Conservation (phyloP, 768 basidiomycete genomes). For the Candolleomyces aberdarensis region DNA sequence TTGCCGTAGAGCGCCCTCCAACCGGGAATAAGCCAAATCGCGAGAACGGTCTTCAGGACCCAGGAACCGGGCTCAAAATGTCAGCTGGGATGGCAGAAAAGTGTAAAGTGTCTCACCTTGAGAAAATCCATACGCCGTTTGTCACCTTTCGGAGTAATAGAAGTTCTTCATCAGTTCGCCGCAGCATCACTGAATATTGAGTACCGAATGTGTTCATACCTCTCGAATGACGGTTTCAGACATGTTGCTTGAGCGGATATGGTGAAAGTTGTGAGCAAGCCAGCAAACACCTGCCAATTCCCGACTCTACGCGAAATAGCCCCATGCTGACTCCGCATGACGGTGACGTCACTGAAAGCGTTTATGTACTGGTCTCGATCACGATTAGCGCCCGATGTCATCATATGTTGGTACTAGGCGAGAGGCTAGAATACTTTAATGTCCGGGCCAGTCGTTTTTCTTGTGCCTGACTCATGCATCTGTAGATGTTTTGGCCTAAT, state of each 20-base stretch:
- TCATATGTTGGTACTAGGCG: too few species aligned
- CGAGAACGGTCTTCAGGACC: conserved; percentile 52
- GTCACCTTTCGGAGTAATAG: conserved; percentile 35
- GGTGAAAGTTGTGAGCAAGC: neutral
- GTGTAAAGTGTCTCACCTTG: conserved; percentile 36
- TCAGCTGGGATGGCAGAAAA: neutral
- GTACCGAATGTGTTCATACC: conserved; percentile 17
- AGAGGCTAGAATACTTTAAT: too few species aligned
- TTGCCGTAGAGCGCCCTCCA: conserved; percentile 82
- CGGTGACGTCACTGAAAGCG: too few species aligned
- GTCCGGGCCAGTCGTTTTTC: too few species aligned
- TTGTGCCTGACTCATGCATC: too few species aligned
- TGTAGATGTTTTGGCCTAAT: too few species aligned
- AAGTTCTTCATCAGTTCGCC: neutral
- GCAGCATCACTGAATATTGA: neutral
- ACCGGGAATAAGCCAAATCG: conserved; percentile 68
- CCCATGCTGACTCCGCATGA: too few species aligned
- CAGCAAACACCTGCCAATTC: too few species aligned
- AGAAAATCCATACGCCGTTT: conserved; percentile 63
- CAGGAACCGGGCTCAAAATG: neutral
- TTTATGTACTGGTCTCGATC: too few species aligned
- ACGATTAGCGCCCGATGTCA: too few species aligned
- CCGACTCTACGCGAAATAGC: too few species aligned
- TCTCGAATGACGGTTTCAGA: conserved; percentile 39
- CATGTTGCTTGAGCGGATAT: conserved; percentile 14